These are phyloP conservation scores for Aspergillus steynii DNA, from an alignment of 495 filamentous ascomycete genomes.

Conservation along the genomic window DNA sequence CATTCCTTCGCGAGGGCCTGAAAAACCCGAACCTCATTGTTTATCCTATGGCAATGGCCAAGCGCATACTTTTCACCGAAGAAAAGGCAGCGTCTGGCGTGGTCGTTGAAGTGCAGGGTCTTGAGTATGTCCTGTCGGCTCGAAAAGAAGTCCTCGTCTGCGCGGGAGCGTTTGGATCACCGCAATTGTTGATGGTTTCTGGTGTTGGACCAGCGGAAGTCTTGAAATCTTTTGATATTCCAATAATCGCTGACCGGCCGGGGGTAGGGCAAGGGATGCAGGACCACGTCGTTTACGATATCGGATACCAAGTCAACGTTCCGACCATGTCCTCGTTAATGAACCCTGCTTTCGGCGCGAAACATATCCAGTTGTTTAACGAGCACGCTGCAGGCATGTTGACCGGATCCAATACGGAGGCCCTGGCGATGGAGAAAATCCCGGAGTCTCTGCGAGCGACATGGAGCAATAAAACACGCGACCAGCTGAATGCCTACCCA, in stretches of 20 bases:
- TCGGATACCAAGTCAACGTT: constrained; percentile 22
- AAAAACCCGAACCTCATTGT: constrained; percentile 3
- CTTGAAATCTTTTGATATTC: constrained; percentile 37
- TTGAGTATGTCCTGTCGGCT: constrained; percentile 31
- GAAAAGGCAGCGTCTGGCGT: constrained; percentile 35
- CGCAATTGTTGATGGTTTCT: constrained; percentile 40
- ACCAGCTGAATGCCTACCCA: constrained; percentile 28
- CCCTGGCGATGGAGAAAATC: constrained; percentile 41
- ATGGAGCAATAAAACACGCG: background rate
- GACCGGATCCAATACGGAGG: constrained; percentile 28
- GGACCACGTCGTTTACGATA: constrained; percentile 35
- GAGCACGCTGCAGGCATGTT: constrained; percentile 20
- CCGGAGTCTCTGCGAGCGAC: constrained; percentile 22
- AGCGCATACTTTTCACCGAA: constrained; percentile 24
- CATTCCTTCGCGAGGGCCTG: constrained; percentile 23
- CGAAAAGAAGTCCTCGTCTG: constrained; percentile 50
- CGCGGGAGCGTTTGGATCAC: constrained; percentile 47
- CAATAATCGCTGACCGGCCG: constrained; percentile 37
- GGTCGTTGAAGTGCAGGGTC: constrained; percentile 17
- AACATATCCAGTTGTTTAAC: background rate
- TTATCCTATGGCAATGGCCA: constrained; percentile 8
- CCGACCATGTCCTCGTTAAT: constrained; percentile 3
- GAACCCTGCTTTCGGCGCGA: background rate
- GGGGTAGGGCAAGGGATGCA: constrained; percentile 51
- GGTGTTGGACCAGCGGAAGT: constrained; percentile 32